These are phyloP conservation scores for Cystofilobasidium macerans DNA, from an alignment of 768 basidiomycete genomes.

Conservation along the genomic window DNA sequence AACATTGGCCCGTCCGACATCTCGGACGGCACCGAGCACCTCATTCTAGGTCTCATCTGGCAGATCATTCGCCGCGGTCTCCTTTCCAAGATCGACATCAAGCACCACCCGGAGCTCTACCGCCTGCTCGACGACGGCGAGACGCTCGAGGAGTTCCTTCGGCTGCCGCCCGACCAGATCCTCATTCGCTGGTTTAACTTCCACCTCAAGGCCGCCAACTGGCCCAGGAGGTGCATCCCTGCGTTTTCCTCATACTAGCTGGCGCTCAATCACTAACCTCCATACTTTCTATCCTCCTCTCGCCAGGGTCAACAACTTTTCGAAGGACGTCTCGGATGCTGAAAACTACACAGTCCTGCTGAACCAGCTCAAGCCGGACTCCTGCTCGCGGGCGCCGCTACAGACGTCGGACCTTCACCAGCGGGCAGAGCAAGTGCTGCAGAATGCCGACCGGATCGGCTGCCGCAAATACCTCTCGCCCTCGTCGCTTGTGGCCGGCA, in stretches of 20 bases:
- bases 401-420: slow-evolving; percentile 69
- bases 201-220: slow-evolving; percentile 89
- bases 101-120: slow-evolving; percentile 93
- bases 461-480: slow-evolving; percentile 94
- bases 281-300: not conserved
- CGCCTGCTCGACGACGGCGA: slow-evolving; percentile 92
- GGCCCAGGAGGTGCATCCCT: slow-evolving; percentile 59
- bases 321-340: slow-evolving; percentile 89
- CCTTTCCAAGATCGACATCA: slow-evolving; percentile 91
- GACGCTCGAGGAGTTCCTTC: slow-evolving; percentile 87
- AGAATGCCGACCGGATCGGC: slow-evolving; percentile 85
- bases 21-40: slow-evolving; percentile 83
- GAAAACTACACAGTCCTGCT: slow-evolving; percentile 96
- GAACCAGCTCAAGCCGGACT: slow-evolving; percentile 86
- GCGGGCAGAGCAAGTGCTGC: slow-evolving; percentile 86
- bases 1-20: slow-evolving; percentile 93
- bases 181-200: slow-evolving; percentile 98
- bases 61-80: slow-evolving; percentile 91
- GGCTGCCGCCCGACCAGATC: slow-evolving; percentile 92
- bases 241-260: not conserved
- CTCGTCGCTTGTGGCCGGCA: slow-evolving; percentile 80
- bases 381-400: slow-evolving; percentile 81
- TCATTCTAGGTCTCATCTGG: slow-evolving; percentile 97
- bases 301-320: slow-evolving; percentile 85
- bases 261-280: not conserved